phyloP scores from a whole-genome alignment of 2,329 filamentous ascomycete genomes.

The Colletotrichum nymphaeae region DNA sequence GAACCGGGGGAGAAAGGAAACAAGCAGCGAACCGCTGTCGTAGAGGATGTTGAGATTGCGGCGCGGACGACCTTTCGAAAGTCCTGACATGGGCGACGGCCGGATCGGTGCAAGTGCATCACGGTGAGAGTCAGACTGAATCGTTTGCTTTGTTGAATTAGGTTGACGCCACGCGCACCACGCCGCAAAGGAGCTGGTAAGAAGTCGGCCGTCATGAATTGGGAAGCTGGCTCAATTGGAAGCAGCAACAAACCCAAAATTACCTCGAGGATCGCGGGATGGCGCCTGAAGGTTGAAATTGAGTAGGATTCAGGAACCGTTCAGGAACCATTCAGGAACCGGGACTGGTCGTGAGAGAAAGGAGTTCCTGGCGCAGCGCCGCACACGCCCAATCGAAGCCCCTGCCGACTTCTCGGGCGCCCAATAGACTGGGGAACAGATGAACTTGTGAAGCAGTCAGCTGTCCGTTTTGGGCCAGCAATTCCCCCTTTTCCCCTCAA shows the following conservation, averaged over 20 bases:
- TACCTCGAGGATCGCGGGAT: background rate
- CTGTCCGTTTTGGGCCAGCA: slow-evolving; percentile 2
- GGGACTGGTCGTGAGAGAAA: background rate
- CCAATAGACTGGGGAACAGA: background rate
- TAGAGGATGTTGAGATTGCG: background rate
- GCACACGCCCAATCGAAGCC: slow-evolving; percentile 8
- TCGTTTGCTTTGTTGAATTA: background rate
- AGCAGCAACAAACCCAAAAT: background rate
- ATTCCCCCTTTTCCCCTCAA: background rate
- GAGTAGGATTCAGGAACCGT: background rate
- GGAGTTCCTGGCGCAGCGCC: background rate
- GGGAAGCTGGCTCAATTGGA: background rate
- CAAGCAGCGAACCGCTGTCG: background rate
- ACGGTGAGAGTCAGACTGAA: background rate
- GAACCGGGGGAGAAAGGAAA: background rate
- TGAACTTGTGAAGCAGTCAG: background rate
- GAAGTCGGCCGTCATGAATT: background rate
- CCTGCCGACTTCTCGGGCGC: slow-evolving; percentile 5
- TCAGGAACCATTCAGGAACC: background rate
- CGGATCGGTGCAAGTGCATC: slow-evolving; percentile 15
- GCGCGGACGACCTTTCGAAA: background rate
- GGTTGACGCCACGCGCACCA: background rate
- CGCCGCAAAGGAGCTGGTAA: background rate
- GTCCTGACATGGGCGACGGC: background rate
- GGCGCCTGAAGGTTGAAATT: background rate